phyloP scores from a whole-genome alignment of 1,284 basidiomycete genomes.

The Microbotryum intermedium region DNA sequence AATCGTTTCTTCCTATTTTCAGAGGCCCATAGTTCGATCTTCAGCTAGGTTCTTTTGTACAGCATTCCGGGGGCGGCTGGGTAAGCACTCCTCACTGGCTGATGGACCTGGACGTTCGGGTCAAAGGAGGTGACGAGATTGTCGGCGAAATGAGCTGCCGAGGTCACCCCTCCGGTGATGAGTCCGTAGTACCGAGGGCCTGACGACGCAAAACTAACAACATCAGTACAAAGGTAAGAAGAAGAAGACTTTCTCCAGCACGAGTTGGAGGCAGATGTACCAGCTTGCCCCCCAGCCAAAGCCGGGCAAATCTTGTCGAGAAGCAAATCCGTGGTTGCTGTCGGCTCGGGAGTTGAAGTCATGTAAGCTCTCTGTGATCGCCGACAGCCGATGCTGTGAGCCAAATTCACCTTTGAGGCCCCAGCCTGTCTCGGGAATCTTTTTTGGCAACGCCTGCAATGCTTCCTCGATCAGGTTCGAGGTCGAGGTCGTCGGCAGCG shows the following conservation, averaged over 20 bases:
- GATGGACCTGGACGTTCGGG: conserved; percentile 45
- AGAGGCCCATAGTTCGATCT: neutral
- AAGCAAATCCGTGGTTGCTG: conserved; percentile 23
- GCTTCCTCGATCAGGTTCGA: conserved; percentile 13
- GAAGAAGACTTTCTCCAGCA: too few relatives aligned
- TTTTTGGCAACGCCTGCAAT: neutral
- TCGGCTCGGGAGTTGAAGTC: neutral
- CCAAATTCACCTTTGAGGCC: neutral
- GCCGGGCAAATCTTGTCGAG: conserved; percentile 37
- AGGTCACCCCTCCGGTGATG: conserved; percentile 35
- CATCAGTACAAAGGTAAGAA: neutral
- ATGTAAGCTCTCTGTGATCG: too few relatives aligned
- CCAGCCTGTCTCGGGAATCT: conserved; percentile 1
- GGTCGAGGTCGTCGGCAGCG: conserved; percentile 1
- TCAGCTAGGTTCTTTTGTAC: conserved; percentile 1
- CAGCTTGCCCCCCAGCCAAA: conserved; percentile 41
- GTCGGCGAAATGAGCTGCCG: conserved; percentile 43
- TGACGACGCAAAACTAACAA: neutral
- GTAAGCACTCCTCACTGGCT: conserved; percentile 32
- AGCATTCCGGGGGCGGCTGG: neutral
- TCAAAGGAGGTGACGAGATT: conserved; percentile 36
- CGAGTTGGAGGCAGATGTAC: conserved; percentile 7
- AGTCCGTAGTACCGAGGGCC: conserved; percentile 46
- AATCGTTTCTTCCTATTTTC: conserved; percentile 37
- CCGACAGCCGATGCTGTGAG: neutral